Percentiles rank a stretch among this genome's conserved stretches.
These are phyloP conservation scores for Radiomyces spectabilis DNA, from an alignment of 192 early-diverging fungal genomes.

Conservation along the genomic window DNA sequence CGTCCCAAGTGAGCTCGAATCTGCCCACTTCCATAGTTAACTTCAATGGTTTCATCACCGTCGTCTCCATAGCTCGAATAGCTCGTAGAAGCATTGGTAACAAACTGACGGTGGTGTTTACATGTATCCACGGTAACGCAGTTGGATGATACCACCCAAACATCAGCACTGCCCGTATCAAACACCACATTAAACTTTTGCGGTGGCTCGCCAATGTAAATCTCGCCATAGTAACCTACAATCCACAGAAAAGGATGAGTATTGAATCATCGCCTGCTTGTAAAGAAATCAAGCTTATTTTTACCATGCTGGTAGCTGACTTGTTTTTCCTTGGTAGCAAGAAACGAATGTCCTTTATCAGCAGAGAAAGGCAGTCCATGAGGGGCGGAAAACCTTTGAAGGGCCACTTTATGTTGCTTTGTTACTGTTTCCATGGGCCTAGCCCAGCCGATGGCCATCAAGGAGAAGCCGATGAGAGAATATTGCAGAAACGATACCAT, in stretches of 20 bases:
- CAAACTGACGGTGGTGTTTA: constrained; percentile 19
- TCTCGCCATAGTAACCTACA: constrained; percentile 23
- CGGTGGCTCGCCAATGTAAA: constrained; percentile 50
- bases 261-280: not conserved
- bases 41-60: not conserved
- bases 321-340: not conserved
- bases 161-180: constrained; percentile 66
- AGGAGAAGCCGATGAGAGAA: not conserved
- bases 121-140: constrained; percentile 20
- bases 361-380: not conserved
- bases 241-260: not conserved
- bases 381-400: not conserved
- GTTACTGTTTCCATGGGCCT: not conserved
- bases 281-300: too few species aligned
- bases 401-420: not conserved
- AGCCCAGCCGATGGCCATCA: not conserved
- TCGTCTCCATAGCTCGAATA: not conserved
- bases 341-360: not conserved
- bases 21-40: constrained; percentile 20
- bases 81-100: constrained; percentile 2
- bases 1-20: constrained; percentile 5
- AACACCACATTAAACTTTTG: constrained; percentile 64
- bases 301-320: constrained; percentile 1
- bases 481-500: not conserved
- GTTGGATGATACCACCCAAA: constrained; percentile 49